A percentile compares a stretch with the other conserved stretches of the same genome.
Conservation (phyloP, 1,139 yeast genomes). For the Nakaseomyces nivariensis region DNA sequence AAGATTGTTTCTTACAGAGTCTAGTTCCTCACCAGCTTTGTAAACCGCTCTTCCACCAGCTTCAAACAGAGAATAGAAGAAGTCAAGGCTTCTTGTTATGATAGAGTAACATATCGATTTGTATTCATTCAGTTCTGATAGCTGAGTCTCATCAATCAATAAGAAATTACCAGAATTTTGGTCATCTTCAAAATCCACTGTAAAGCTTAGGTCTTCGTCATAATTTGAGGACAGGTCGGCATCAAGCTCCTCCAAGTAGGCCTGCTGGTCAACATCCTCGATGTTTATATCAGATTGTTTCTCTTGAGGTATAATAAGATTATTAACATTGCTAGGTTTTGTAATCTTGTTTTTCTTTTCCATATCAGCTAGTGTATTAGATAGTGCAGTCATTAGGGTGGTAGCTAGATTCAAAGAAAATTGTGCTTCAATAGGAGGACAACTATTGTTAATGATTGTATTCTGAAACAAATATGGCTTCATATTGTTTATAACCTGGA, state of each 20-base stretch:
- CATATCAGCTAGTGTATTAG: background rate
- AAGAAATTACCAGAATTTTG: background rate
- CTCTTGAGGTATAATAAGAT: background rate
- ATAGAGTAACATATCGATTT: background rate
- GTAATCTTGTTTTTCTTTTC: background rate
- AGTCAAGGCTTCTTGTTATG: background rate
- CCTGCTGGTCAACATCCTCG: conserved; percentile 13
- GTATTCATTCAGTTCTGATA: conserved; percentile 4
- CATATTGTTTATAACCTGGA: background rate
- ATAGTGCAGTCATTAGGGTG: background rate
- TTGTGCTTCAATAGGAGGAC: background rate
- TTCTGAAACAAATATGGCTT: background rate
- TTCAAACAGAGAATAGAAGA: background rate
- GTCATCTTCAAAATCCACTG: conserved; percentile 5
- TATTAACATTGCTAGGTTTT: background rate
- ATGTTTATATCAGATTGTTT: background rate
- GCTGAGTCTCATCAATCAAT: conserved; percentile 3
- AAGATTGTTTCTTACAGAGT: background rate
- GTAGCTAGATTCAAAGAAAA: background rate
- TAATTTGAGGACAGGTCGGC: conserved; percentile 4
- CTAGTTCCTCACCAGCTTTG: background rate
- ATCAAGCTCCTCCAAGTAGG: conserved; percentile 13
- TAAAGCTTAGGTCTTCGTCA: conserved; percentile 6
- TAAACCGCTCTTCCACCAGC: background rate
- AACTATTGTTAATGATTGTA: background rate